These are phyloP conservation scores for Parathielavia hyrcaniae DNA, from an alignment of 495 filamentous ascomycete species.

Conservation along the genomic window DNA sequence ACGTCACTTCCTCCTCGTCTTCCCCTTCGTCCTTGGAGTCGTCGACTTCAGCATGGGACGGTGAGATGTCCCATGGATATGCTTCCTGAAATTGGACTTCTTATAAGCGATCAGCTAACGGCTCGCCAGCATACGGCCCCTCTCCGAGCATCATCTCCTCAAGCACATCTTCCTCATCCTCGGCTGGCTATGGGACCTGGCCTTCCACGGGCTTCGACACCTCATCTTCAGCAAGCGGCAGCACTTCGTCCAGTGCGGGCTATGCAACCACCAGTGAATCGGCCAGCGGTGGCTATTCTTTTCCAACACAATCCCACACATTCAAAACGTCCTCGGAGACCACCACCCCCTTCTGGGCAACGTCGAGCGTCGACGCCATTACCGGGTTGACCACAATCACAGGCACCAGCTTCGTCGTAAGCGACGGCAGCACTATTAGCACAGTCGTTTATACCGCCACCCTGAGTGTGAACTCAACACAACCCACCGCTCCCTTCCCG, in stretches of 20 bases:
- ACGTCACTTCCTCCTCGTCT: not conserved
- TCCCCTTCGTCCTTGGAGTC: not conserved
- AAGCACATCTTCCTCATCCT: not conserved
- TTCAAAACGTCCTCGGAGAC: not conserved
- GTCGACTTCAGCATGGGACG: not conserved
- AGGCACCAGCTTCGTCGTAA: not conserved
- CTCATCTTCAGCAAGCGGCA: not conserved
- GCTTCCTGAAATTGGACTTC: not conserved
- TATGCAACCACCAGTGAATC: not conserved
- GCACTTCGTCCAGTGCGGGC: not conserved
- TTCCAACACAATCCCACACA: not conserved
- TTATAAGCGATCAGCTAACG: not conserved
- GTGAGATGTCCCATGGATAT: not conserved
- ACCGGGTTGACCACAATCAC: not conserved
- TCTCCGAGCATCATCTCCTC: not conserved
- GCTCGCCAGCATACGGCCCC: conserved; percentile 4
- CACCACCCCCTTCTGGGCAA: conserved; percentile 1
- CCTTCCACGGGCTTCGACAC: not conserved
- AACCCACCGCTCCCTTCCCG: conserved; percentile 5
- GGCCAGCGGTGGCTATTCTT: not conserved
- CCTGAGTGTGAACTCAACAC: not conserved
- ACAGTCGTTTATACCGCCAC: not conserved
- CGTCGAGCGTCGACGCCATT: conserved; percentile 8
- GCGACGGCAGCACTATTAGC: not conserved
- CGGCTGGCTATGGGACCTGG: not conserved